Evolutionary conservation across 2,329 filamentous ascomycete species (phyloP).

Genomic region (Verticillium zaregamsianum): DNA sequence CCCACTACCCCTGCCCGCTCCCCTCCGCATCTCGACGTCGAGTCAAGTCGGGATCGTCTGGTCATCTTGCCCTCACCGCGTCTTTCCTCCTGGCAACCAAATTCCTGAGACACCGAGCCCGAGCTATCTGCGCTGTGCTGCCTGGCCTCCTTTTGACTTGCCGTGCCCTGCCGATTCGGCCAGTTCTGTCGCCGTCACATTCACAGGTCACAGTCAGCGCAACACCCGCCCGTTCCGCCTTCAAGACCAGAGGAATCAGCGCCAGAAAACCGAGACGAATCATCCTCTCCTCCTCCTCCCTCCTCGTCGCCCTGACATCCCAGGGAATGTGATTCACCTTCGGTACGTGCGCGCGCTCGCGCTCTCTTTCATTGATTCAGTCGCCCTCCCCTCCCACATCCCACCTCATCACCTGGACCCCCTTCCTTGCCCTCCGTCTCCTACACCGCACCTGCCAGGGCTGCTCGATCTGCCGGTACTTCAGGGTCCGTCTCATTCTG

Average conservation of each 20-base stretch:
- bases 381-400: neutral
- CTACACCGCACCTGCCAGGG: neutral
- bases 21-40: neutral
- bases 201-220: neutral
- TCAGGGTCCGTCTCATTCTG: neutral
- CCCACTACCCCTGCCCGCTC: neutral
- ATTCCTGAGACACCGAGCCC: slow-evolving; percentile 1
- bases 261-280: neutral
- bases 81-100: slow-evolving; percentile 6
- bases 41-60: neutral
- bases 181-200: neutral
- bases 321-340: neutral
- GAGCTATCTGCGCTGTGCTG: neutral
- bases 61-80: slow-evolving; percentile 7
- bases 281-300: neutral
- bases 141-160: neutral
- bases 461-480: neutral
- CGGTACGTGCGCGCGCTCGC: neutral
- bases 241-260: neutral
- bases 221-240: neutral
- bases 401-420: neutral
- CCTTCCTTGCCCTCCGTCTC: neutral
- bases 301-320: neutral
- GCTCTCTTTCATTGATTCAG: neutral
- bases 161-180: neutral